Evolutionary conservation across 1,139 yeast species (phyloP), one percentile per base, ranked within the genome.

Genomic region (Blastobotrys capitulatus): DNA sequence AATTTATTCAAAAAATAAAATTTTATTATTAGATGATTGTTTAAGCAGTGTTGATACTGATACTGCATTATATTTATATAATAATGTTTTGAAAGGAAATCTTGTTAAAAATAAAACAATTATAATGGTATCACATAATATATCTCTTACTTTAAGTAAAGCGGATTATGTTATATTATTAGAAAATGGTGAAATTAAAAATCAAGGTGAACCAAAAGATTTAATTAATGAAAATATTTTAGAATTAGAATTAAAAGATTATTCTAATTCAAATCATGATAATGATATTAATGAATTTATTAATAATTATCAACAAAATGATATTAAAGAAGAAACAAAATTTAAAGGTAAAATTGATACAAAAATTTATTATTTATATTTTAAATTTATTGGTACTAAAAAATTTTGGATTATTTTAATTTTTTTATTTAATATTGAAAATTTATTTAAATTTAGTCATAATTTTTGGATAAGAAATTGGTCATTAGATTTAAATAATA

Each of bases 31-130:
- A 46, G 98, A 92, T 71, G 98, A 92, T 68, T 90, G 97, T 72
- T 76, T 92, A 59, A 84, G 95, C 64, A 97, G 97, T 45, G 97
- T 92, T 52, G 98, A 92, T 66, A 84, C 97, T 6, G 97, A 90
- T 64, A 6, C 97, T 44, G 95, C 97, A 13, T 77, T 85, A 52
- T 87, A 94, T 82, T 86, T 92, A 52, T 90, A 90, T 64, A 94
- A 88, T 59, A 79, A 88, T 60, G 87, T 96, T 72, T 83, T 90
- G 48, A 97, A 97, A 44, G 86, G 87, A 1, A 71, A 90, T 59
- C 86, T 88, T 89, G 73, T 74, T 38, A 73, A 75, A 41, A 78
- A 80, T 53, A 82, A 97, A 73, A 90, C 97, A 3, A 83, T 96
- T 68, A 74, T 92, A 56, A 76, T 92, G 61, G 97, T 90, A 2